Base-by-base conservation (phyloP, 176 grass and related monocot species). In the Coix lacrymajobi region DNA sequence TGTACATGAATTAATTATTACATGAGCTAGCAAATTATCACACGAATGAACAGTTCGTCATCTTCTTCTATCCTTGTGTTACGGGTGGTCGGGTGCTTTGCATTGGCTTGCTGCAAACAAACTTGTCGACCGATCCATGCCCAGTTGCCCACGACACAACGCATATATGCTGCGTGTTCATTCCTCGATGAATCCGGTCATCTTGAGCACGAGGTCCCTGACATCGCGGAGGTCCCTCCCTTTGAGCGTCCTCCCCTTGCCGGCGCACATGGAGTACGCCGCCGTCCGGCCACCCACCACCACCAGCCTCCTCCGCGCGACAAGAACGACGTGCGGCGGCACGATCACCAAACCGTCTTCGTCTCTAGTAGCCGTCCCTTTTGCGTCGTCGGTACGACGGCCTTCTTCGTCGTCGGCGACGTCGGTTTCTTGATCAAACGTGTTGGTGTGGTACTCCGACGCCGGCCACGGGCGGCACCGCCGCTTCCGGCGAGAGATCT, bases 141-240 rank as follows among this genome's bases (percentile, higher is more conserved):
- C n/a, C n/a, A n/a, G n/a, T n/a, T n/a, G n/a, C n/a, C n/a, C 24
- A 61, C 9, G 56, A n/a, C 3, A n/a, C 2, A 4, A 5, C 9
- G 14, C 3, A 6, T 6, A 26, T 26, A 25, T 3, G 24, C 6
- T 7, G 38, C 11, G 3, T 33, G 24, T 67, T 90, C 61, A 92
- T 80, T 82, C 86, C 88, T 98, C 96, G 46, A 98, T 85, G 87
- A 91, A 98, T 15, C 95, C 88, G 20, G 95, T 98, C 84, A 89
- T 85, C 67, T 54, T 80, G 39, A 95, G 96, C 9, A 91, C 84
- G 66, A 75, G 69, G 79, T 92, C 92, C 69, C 92, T 82, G 48
- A 88, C 78, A 22, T 86, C 70, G 4, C 71, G 62, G 33, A 98
- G 92, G 81, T 98, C 90, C 8, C 88, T 43, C 3, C 96, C 96